Conservation (phyloP, 768 basidiomycete genomes). For the Leccinum imitatum region DNA sequence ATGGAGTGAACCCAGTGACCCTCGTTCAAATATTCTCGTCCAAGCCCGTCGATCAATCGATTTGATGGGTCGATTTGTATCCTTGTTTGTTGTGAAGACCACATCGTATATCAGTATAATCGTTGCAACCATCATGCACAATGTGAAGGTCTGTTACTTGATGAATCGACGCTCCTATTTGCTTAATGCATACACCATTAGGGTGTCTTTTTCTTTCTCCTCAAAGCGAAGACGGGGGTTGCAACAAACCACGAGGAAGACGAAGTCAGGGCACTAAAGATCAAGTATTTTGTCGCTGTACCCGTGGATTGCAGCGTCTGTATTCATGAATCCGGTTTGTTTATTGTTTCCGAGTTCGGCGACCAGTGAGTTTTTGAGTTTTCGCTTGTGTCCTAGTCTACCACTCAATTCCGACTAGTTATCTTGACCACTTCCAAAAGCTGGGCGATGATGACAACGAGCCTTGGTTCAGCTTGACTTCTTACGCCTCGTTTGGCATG, state of each 20-base stretch:
- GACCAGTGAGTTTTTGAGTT: constrained; percentile 84
- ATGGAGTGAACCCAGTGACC: constrained; percentile 97
- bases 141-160: constrained; percentile 81
- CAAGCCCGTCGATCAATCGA: constrained; percentile 91
- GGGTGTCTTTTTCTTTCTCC: constrained; percentile 99
- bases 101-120: constrained; percentile 98
- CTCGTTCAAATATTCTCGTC: constrained; percentile 90
- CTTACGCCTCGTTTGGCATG: constrained; percentile 67
- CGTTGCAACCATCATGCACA: constrained; percentile 96
- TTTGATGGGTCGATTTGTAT: constrained; percentile 98
- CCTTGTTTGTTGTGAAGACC: constrained; percentile 97
- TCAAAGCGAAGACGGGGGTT: constrained; percentile 97
- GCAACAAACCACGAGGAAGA: constrained; percentile 98
- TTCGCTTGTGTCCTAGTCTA: constrained; percentile 8
- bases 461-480: constrained; percentile 84
- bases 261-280: constrained; percentile 86
- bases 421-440: constrained; percentile 97
- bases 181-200: constrained; percentile 32
- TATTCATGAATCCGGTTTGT: constrained; percentile 98
- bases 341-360: constrained; percentile 95
- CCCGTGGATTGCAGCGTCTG: constrained; percentile 91
- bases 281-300: constrained; percentile 99
- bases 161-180: constrained; percentile 6
- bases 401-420: constrained; percentile 44
- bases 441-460: constrained; percentile 97